Evolutionary conservation across 768 basidiomycete species (phyloP).

Genomic region (Kwoniella sp.): DNA sequence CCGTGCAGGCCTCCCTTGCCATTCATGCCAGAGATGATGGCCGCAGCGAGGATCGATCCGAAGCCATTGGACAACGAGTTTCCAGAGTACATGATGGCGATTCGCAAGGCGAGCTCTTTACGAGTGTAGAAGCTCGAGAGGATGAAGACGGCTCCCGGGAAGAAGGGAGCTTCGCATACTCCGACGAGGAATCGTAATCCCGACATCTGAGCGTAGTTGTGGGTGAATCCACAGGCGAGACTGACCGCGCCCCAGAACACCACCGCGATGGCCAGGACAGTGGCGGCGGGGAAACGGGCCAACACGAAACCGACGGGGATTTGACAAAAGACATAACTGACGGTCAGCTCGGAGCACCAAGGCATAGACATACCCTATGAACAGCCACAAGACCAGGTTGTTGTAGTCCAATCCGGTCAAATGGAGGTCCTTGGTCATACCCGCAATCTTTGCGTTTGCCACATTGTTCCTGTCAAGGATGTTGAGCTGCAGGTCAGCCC

Average conservation of each 20-base stretch:
- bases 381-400: too few relatives aligned
- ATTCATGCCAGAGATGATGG: conserved; percentile 57
- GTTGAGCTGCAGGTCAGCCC: too few relatives aligned
- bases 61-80: conserved; percentile 35
- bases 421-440: conserved; percentile 21
- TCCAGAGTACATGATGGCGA: too few relatives aligned
- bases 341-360: conserved; percentile 39
- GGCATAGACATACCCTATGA: too few relatives aligned
- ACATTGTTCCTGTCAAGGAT: conserved; percentile 25
- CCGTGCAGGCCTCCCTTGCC: conserved; percentile 63
- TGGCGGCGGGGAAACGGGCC: neutral
- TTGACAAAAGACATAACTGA: conserved; percentile 37
- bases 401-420: conserved; percentile 18
- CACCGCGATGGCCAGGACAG: conserved; percentile 28
- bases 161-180: conserved; percentile 27
- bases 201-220: conserved; percentile 23
- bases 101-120: conserved; percentile 30
- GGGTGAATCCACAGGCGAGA: conserved; percentile 25
- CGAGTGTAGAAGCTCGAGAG: conserved; percentile 22
- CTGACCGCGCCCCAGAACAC: conserved; percentile 31
- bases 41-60: conserved; percentile 36
- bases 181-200: conserved; percentile 28
- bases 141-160: conserved; percentile 49
- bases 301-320: conserved; percentile 38
- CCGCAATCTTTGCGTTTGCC: conserved; percentile 16